phyloP scores from a whole-genome alignment of 768 basidiomycete genomes.

The Russula brevipes region DNA sequence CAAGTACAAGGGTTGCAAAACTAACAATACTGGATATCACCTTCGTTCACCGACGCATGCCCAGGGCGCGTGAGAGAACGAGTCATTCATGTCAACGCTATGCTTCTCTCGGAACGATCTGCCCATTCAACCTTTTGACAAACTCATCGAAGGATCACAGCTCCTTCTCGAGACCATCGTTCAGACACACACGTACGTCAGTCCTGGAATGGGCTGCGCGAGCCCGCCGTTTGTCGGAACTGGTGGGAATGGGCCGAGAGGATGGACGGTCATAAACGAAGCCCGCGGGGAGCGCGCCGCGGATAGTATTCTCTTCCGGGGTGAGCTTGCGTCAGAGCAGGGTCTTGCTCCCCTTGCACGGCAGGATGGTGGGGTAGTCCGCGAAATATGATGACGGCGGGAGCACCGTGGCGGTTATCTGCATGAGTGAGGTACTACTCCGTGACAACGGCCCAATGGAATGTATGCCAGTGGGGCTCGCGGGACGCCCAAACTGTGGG shows the following conservation, averaged over 20 bases:
- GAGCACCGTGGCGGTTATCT: too few species aligned
- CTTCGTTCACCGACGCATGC: neutral
- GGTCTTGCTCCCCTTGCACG: constrained; percentile 43
- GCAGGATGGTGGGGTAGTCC: constrained; percentile 83
- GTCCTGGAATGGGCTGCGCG: constrained; percentile 39
- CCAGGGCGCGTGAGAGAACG: neutral
- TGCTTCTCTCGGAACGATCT: neutral
- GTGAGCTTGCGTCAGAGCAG: constrained; percentile 41
- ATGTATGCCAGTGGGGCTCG: too few species aligned
- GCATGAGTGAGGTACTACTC: too few species aligned
- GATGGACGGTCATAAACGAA: constrained; percentile 47
- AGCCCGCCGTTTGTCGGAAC: constrained; percentile 35
- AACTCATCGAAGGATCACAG: constrained; percentile 84
- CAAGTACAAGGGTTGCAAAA: neutral
- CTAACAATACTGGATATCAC: neutral
- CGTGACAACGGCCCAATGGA: too few species aligned
- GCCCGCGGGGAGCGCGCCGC: constrained; percentile 75
- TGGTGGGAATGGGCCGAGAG: constrained; percentile 42
- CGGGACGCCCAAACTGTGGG: too few species aligned
- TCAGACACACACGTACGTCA: constrained; percentile 68
- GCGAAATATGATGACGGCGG: constrained; percentile 37
- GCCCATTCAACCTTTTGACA: constrained; percentile 37
- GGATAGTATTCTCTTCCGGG: constrained; percentile 63
- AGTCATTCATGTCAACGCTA: neutral
- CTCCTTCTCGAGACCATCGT: constrained; percentile 45